Base-by-base conservation (phyloP, 2,329 filamentous ascomycete genomes). In the Colletotrichum simmondsii region DNA sequence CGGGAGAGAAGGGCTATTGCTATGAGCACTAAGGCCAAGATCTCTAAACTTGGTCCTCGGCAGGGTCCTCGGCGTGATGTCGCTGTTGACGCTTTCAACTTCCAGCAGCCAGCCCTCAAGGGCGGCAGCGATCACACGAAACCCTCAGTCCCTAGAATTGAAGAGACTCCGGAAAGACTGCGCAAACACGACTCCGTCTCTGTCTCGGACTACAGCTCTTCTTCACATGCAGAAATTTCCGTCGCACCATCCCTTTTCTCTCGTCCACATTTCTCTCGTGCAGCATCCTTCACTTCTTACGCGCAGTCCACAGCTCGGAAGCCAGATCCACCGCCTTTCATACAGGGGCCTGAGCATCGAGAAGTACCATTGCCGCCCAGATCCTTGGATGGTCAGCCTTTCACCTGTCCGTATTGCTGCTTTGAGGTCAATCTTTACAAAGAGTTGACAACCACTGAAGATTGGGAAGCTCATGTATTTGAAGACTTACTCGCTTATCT, bases 381-480 rank as follows among this genome's bases (percentile, higher is more conserved):
- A 24, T 42, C 28, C 6, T 12, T 67, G 19, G 56, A 72, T 32
- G 30, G 46, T 5, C 35, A 68, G 19, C 62, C 56, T n/a, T 72
- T 68, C 32, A 14, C 54, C 4, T 72, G 69, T 57, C 54, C 37
- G 2, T 61, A 68, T 30, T 72, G 69, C 14, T 64, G 58, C n/a
- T 72, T 66, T n/a, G 56, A 72, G 10, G 16, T 72, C 12, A 66
- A 72, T 46, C 28, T 61, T 1, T 35, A 57, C 26, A 24, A 30
- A 8, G 57, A 68, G 22, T 53, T 72, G 2, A 30, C 19, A 42
- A 68, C 46, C 5, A 10, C 56, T 10, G 64, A 72, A 6, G 56
- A 68, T 14, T 72, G 69, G 69, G 28, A 67, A 56, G 42, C 67
- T 16, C 69, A 72, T 30, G 62, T 72, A 6, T 67, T 56, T 16